These are phyloP conservation scores for Candida khao-thaluensis DNA, from an alignment of 805 yeast species.

Conservation along the genomic window DNA sequence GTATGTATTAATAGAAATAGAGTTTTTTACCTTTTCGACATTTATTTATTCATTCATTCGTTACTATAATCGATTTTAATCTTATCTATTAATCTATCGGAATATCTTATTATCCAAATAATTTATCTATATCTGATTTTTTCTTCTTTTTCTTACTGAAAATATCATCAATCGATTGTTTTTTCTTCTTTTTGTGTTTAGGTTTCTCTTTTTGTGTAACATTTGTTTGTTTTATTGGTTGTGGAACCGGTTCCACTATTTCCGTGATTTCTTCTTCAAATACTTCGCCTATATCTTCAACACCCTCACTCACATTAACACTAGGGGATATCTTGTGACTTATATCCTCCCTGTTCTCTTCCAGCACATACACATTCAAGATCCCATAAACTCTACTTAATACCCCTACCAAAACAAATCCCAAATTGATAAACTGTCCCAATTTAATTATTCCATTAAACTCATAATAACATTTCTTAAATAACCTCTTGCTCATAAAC, in stretches of 20 bases:
- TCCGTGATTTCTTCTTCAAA: too few species aligned
- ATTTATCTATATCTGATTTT: slow-evolving; percentile 20
- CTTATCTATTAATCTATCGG: too few species aligned
- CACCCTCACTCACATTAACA: too few species aligned
- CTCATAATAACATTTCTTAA: slow-evolving; percentile 52
- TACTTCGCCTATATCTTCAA: too few species aligned
- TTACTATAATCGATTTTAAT: too few species aligned
- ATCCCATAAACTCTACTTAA: slow-evolving; percentile 29
- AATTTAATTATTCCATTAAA: slow-evolving; percentile 65
- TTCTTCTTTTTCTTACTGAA: slow-evolving; percentile 21
- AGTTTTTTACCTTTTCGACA: too few species aligned
- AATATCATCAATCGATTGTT: slow-evolving; percentile 5
- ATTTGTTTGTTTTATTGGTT: too few species aligned
- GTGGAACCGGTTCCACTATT: too few species aligned
- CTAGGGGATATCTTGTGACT: too few species aligned
- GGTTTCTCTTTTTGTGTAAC: not conserved
- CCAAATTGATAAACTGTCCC: slow-evolving; percentile 76
- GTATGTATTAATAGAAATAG: slow-evolving; percentile 5
- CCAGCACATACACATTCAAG: not conserved
- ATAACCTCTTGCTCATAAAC: slow-evolving; percentile 23
- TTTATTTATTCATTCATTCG: too few species aligned
- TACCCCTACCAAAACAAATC: slow-evolving; percentile 63
- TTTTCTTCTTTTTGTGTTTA: slow-evolving; percentile 6
- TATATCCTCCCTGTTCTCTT: too few species aligned
- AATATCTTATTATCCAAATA: slow-evolving; percentile 13